A percentile compares a stretch with the other conserved stretches of the same genome.
phyloP scores from a whole-genome alignment of 768 basidiomycete species.

The Pleurotus giganteus region DNA sequence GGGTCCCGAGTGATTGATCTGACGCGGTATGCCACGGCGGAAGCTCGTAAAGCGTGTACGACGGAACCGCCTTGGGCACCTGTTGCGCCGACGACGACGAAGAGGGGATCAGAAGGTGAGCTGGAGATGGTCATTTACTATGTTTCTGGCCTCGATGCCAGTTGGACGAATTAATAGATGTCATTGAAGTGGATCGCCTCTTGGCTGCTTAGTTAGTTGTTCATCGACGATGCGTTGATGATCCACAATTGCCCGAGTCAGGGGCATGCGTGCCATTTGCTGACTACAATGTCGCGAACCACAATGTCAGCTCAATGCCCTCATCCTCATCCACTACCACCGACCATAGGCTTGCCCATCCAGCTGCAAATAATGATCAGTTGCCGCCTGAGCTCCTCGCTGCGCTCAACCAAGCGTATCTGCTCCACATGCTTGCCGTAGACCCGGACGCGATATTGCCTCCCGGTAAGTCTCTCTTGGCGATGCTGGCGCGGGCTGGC shows the following conservation, averaged over 20 bases:
- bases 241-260: no score
- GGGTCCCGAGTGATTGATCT: not conserved
- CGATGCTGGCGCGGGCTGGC: conserved; percentile 46
- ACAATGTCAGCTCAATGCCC: conserved; percentile 1
- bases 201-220: no score
- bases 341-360: not conserved
- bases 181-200: no score
- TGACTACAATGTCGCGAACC: not conserved
- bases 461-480: conserved; percentile 69
- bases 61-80: not conserved
- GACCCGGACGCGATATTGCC: conserved; percentile 62
- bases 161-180: no score
- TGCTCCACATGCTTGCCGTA: conserved; percentile 66
- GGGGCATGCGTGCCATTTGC: not conserved
- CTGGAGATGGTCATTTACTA: not conserved
- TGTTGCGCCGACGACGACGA: not conserved
- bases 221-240: no score
- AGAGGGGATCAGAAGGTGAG: not conserved
- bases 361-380: conserved; percentile 18
- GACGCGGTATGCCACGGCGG: not conserved
- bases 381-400: conserved; percentile 59
- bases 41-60: not conserved
- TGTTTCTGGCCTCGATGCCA: no score
- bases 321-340: conserved; percentile 5
- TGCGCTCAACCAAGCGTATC: conserved; percentile 56